Evolutionary conservation across 306 rosid genomes (phyloP).

Genomic region (Begonia loranthoides): DNA sequence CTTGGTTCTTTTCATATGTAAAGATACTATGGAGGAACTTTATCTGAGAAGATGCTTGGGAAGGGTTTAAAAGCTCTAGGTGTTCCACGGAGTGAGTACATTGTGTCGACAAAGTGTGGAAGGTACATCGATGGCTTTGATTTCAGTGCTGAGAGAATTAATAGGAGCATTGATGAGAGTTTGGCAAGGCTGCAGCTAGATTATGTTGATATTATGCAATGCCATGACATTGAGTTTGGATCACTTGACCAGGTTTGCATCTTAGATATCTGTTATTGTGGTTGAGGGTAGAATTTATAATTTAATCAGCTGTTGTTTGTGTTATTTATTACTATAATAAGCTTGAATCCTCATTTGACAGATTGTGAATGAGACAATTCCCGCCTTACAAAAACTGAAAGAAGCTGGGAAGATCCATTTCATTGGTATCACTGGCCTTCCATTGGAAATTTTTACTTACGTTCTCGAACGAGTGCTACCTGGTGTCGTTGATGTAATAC

Average conservation of each 20-base stretch:
- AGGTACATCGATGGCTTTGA: conserved; percentile 72
- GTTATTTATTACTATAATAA: background rate
- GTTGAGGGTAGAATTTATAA: too few species aligned
- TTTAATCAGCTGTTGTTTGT: background rate
- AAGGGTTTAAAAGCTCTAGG: conserved; percentile 57
- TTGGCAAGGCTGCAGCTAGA: conserved; percentile 78
- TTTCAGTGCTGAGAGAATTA: conserved; percentile 82
- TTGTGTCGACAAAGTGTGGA: conserved; percentile 87
- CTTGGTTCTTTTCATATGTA: background rate
- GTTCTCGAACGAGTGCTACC: conserved; percentile 80
- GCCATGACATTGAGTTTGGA: conserved; percentile 92
- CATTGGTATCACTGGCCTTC: conserved; percentile 90
- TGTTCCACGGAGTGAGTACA: conserved; percentile 57
- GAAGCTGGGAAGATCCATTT: conserved; percentile 72
- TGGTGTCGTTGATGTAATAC: conserved; percentile 64
- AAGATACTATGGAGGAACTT: conserved; percentile 74
- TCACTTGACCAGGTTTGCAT: conserved; percentile 58
- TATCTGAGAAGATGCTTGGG: conserved; percentile 79
- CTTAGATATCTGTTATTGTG: too few species aligned
- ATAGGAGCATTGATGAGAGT: conserved; percentile 79
- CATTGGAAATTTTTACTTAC: conserved; percentile 51
- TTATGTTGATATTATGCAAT: conserved; percentile 78
- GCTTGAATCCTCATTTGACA: conserved; percentile 8
- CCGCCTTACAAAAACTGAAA: conserved; percentile 67
- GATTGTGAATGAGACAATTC: conserved; percentile 81